Conservation (phyloP, 495 filamentous ascomycete genomes). For the Parachaetomium inaequale region DNA sequence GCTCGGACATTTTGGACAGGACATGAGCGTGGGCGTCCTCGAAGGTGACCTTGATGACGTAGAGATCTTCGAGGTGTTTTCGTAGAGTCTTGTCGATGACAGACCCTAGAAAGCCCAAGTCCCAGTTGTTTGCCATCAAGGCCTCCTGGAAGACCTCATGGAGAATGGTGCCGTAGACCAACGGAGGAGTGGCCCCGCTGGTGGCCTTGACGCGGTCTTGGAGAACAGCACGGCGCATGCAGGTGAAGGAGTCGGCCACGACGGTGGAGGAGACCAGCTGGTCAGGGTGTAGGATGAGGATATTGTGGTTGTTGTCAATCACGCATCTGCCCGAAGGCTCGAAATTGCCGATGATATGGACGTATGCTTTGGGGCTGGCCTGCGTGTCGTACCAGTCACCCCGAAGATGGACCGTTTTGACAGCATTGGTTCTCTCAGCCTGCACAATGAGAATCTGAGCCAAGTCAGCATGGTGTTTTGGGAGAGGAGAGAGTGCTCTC, state of each 20-base stretch:
- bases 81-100: constrained; percentile 62
- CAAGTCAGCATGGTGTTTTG: constrained; percentile 1
- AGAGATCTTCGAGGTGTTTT: constrained; percentile 79
- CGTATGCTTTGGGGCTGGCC: constrained; percentile 65
- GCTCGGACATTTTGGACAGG: constrained; percentile 68
- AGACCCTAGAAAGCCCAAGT: constrained; percentile 56
- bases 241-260: constrained; percentile 88
- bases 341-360: constrained; percentile 85
- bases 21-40: constrained; percentile 70
- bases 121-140: constrained; percentile 79
- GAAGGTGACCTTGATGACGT: constrained; percentile 72
- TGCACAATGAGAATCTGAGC: constrained; percentile 69
- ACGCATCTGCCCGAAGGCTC: constrained; percentile 62
- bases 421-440: constrained; percentile 62
- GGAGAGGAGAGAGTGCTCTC: constrained; percentile 1
- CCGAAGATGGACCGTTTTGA: constrained; percentile 70
- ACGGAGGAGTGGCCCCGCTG: constrained; percentile 66
- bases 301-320: constrained; percentile 70
- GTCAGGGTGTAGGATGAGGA: constrained; percentile 92
- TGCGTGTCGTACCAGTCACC: constrained; percentile 80
- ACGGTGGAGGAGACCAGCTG: constrained; percentile 92
- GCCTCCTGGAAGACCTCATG: constrained; percentile 95
- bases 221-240: constrained; percentile 81
- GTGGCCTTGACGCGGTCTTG: constrained; percentile 91
- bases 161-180: constrained; percentile 85